Base-by-base conservation (phyloP, 352 stramenopile genomes). In the Phytophthora sansomeana region DNA sequence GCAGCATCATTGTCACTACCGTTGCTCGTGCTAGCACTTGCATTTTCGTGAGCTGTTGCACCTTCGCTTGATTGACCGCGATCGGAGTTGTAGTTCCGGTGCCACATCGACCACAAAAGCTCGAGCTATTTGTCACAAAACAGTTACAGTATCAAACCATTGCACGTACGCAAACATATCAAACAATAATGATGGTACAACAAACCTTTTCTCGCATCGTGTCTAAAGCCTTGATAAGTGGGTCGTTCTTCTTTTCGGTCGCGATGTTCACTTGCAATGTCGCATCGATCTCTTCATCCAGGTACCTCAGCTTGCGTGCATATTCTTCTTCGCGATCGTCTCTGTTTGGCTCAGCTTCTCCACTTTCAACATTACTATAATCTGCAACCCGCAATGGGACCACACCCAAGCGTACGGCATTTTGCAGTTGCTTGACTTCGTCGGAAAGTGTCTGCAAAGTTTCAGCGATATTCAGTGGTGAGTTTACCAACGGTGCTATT, bases 201-300 rank as follows among this genome's bases (percentile, higher is more conserved):
- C 55, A 58, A 67, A 83, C 75, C 75, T 92, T 92, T 58, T 92
- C 80, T 16, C 77, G 77, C 77, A 90, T 89, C 0, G 50, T 46
- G 36, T 93, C 80, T 9, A 93, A 57, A 28, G 69, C 68, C 64
- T 91, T 93, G 70, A 91, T 79, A 24, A 92, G 54, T 24, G 82
- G 80, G n/a, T 92, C 82, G 56, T 90, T 90, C 63, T 89, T 88
- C 71, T 91, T 90, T 60, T 90, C 82, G 0, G 84, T 93, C 21
- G 74, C 74, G 26, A 82, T 71, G 33, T 90, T 90, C 26, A 91
- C 80, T 35, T 87, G 80, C 8, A 89, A 53, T n/a, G 82, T 90
- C 9, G 80, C 84, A 13, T 78, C 68, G 14, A 91, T 74, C 38
- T 92, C 84, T 70, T 91, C 82, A 64, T 86, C 73, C 49, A 93